phyloP scores from a whole-genome alignment of 768 basidiomycete genomes.

The Hypholoma fasciculare region DNA sequence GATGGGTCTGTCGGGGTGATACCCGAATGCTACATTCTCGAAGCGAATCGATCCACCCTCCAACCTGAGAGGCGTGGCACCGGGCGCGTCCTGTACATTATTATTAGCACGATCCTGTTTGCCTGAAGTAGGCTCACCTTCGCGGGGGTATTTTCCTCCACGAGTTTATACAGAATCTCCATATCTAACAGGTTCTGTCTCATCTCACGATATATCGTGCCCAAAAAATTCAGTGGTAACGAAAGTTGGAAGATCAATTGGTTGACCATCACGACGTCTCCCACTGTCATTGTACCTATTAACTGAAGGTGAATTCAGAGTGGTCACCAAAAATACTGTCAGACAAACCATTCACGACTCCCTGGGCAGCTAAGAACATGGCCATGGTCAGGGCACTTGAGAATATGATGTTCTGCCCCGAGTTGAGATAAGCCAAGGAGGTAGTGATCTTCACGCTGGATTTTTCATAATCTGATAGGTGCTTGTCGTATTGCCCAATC shows the following conservation, averaged over 20 bases:
- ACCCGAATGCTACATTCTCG: constrained; percentile 89
- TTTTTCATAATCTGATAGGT: constrained; percentile 85
- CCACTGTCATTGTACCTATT: constrained; percentile 94
- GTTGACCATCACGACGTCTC: constrained; percentile 99
- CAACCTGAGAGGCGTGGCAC: constrained; percentile 66
- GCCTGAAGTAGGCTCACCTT: constrained; percentile 39
- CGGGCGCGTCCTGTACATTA: constrained; percentile 60
- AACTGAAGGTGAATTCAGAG: not conserved
- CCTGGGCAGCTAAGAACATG: constrained; percentile 97
- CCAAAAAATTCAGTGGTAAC: constrained; percentile 94
- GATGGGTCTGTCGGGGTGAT: constrained; percentile 90
- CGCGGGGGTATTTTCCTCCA: constrained; percentile 74
- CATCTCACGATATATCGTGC: constrained; percentile 96
- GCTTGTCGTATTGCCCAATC: constrained; percentile 87
- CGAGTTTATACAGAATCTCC: constrained; percentile 92
- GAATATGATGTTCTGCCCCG: constrained; percentile 96
- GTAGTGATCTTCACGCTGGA: constrained; percentile 95
- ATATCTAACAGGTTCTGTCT: constrained; percentile 96
- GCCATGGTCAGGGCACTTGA: constrained; percentile 89
- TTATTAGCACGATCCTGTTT: not conserved
- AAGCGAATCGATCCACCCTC: constrained; percentile 89
- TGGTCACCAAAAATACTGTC: not conserved
- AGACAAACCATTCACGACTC: constrained; percentile 79
- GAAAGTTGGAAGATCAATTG: constrained; percentile 98
- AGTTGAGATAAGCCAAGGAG: constrained; percentile 89